Base-by-base conservation (phyloP, 768 basidiomycete genomes). In the Pleurotus salmoneostramineus region DNA sequence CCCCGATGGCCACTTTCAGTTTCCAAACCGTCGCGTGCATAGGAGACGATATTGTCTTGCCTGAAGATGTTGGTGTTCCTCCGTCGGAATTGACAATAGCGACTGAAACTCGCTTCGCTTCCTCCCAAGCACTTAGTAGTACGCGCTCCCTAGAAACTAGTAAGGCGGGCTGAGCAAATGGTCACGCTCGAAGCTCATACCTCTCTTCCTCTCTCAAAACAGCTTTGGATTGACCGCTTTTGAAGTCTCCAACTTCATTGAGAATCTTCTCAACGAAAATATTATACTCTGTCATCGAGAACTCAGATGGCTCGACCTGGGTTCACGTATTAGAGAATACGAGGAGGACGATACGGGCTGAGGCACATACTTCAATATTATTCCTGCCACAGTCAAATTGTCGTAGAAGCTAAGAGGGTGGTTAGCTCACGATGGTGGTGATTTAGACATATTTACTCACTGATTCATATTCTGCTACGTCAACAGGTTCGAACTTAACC, bases 371-470 rank as follows among this genome's bases (percentile, higher is more conserved):
- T 73, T 82, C 72, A 64, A 84, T 83, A 36, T 62, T 57, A 63
- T 84, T 83, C 54, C 70, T 74, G 27, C 84, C 84, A 0, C 79
- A 73, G 61, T 84, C 78, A 56, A 84, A 85, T 35, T 70, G 68
- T 17, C 65, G 74, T 62, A 83, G 81, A 5, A 82, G 59, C 84
- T 85, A 37, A 32, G 14, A 35, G 58, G 36, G 27, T n/a, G 34
- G 52, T 32, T 6, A 45, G n/a, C n/a, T 48, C 33, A 55, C 36
- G 15, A n/a, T 3, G 17, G 12, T 56, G 40, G 21, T 27, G 21
- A 27, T 27, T 27, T 27, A 3, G 21, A 27, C 21, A 27, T 27
- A 27, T 27, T 27, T 27, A 27, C 21, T 27, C 31, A 32, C 4
- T 6, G 6, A 46, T 69, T 52, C 36, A 83, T 83, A 70, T 83